Evolutionary conservation across 805 yeast genomes (phyloP).

Genomic region (Ogataea siamensis): DNA sequence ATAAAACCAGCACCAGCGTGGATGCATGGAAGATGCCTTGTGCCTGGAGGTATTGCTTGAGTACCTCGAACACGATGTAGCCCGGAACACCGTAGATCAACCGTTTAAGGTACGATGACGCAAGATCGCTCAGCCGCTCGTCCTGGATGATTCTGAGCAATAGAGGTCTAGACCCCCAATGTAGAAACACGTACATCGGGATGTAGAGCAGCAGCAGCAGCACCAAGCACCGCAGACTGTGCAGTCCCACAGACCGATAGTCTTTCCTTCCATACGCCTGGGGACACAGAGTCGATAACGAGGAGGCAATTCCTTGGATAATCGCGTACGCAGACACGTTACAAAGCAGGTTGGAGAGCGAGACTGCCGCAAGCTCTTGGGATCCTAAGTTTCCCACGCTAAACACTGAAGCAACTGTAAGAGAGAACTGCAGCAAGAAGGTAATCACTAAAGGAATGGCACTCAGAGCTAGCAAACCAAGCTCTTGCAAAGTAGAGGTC

Average conservation of each 20-base stretch:
- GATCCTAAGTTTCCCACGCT: conserved; percentile 62
- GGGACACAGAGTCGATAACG: conserved; percentile 57
- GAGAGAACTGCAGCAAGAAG: conserved; percentile 51
- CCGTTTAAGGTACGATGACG: conserved; percentile 46
- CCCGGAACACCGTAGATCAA: conserved; percentile 56
- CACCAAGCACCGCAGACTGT: conserved; percentile 50
- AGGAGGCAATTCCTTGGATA: conserved; percentile 57
- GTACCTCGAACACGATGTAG: conserved; percentile 53
- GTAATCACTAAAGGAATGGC: conserved; percentile 53
- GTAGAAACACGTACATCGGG: conserved; percentile 38
- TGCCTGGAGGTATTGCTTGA: conserved; percentile 55
- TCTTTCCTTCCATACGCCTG: conserved; percentile 59
- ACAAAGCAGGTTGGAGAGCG: conserved; percentile 56
- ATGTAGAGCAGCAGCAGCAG: conserved; percentile 41
- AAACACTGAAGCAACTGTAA: conserved; percentile 53
- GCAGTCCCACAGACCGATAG: conserved; percentile 48
- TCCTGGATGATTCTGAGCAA: conserved; percentile 42
- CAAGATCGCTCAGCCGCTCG: conserved; percentile 43
- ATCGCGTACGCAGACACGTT: conserved; percentile 55
- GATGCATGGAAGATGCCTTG: conserved; percentile 59
- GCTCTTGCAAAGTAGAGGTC: conserved; percentile 39
- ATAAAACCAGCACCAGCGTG: conserved; percentile 49
- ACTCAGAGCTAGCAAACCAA: conserved; percentile 38
- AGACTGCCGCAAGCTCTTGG: conserved; percentile 55
- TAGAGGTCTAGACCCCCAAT: conserved; percentile 38